Evolutionary conservation across 257 asterid genomes (phyloP), one percentile per base, ranked within the genome.

Genomic region (Nemophila menziesii): DNA sequence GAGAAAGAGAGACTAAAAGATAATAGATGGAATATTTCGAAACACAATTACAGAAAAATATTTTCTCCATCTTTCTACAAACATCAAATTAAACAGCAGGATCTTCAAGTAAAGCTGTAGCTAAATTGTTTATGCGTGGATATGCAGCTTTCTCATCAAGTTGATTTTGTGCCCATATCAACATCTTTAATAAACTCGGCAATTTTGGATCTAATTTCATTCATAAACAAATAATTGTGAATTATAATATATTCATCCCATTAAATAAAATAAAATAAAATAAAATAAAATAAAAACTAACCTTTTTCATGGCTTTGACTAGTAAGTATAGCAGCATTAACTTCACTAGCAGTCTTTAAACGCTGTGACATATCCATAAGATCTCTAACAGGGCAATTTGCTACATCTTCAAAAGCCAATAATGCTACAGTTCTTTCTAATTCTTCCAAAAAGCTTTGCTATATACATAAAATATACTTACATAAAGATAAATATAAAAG

Each of bases 131-230:
- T 47, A 85, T 79, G 59, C 77, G 82, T 42, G 96, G 98, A 58
- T 76, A 90, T 14, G 56, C 59, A 19, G 87, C 96, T 63, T 77
- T 79, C 49, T 72, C 86, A 17, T 77, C 89, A 8, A 81, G 93
- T 69, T 72, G 79, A 51, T 67, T 79, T 56, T 85, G 96, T 6
- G 70, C 84, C 94, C 92, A 66, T 26, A 71, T 54, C 67, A 85
- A 67, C 82, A 79, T 65, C 75, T 90, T 81, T 80, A 90, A 45
- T 55, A 90, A 67, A 74, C 83, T 76, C 11, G 92, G 86, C 60
- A 90, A 96, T 72, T 77, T 81, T 38, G 99, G 94, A 63, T 81
- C 99, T 90, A n/a, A n/a, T n/a, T n/a, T n/a, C n/a, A n/a, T n/a
- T n/a, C n/a, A n/a, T n/a, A n/a, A n/a, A n/a, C n/a, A n/a, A n/a